Base-by-base conservation (phyloP, 1,284 basidiomycete species). In the Apiotrichum brassicae region DNA sequence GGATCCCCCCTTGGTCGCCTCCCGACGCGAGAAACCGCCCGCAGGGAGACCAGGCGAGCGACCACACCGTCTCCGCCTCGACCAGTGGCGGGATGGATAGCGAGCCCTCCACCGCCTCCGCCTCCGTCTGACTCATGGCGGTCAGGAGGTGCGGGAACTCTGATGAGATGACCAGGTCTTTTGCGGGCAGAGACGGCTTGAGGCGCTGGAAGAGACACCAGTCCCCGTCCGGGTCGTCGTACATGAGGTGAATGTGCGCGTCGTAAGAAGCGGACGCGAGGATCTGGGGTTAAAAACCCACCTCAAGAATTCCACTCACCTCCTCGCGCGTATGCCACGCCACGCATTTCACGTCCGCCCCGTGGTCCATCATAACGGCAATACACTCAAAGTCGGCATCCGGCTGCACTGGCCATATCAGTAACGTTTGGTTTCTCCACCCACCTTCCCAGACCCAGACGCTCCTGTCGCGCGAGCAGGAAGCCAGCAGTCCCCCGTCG, bases 391-490 rank as follows among this genome's bases (percentile, higher is more conserved):
- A 97, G 61, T 95, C 92, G n/a, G 83, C 77, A 60, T 95, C 89
- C 8, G 89, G 88, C 60, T 88, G 84, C 2, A 86, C 88, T 91
- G 61, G 6, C 20, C 3, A 14, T 12, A 39, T 58, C 46, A 57
- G 51, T 39, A 13, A 18, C 4, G 19, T 19, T 26, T 28, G 8
- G 38, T 16, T 1, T 28, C 19, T 8, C 14, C 19, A 16, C 11
- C 39, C 67, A 86, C 90, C 87, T 79, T 97, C 95, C 94, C 95
- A 99, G 42, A 98, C 81, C 95, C 95, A 98, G 1, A 98, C 93
- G 14, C 87, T 90, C 75, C 97, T 97, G 75, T 98, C 95, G 52
- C 95, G 78, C 61, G 87, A 87, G 67, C 93, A 97, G 61, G 85
- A 92, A 6, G 94, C 94, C 16, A 99, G 77, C 23, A 97, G 73